These are phyloP conservation scores for Sambucus nigra DNA, from an alignment of 129 eudicot species.

Conservation along the genomic window DNA sequence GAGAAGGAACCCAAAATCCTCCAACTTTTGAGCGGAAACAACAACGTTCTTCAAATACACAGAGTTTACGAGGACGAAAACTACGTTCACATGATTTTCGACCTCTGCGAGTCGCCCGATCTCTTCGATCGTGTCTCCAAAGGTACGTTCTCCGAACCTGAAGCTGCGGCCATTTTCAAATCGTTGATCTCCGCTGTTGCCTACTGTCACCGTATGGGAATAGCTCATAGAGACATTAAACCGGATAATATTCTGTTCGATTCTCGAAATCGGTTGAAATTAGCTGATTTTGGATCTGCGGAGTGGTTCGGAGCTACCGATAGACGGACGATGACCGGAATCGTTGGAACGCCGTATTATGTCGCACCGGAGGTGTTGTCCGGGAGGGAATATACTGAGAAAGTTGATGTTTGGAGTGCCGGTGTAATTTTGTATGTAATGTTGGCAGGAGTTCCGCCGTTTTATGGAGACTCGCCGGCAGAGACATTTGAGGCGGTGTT, in stretches of 20 bases:
- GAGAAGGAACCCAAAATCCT: conserved; percentile 64
- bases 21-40: conserved; percentile 38
- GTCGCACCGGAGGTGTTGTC: conserved; percentile 88
- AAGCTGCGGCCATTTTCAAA: conserved; percentile 33
- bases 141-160: conserved; percentile 34
- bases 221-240: conserved; percentile 74
- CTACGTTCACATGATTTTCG: conserved; percentile 53
- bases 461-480: conserved; percentile 53
- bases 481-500: conserved; percentile 72
- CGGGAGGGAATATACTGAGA: conserved; percentile 72
- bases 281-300: conserved; percentile 92
- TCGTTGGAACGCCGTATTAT: conserved; percentile 93
- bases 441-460: conserved; percentile 83
- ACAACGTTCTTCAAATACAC: conserved; percentile 55
- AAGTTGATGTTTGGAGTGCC: conserved; percentile 92
- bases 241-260: conserved; percentile 82
- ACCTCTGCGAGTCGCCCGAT: conserved; percentile 48
- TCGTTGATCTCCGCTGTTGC: conserved; percentile 43
- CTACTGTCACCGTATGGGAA: conserved; percentile 51
- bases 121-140: conserved; percentile 43
- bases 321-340: conserved; percentile 46
- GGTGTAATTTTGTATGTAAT: conserved; percentile 80
- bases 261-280: conserved; percentile 38
- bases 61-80: conserved; percentile 61
- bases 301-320: conserved; percentile 57